Percentiles rank a stretch among this genome's conserved stretches.
phyloP scores from a whole-genome alignment of 2,329 filamentous ascomycete genomes.

The Monilinia vaccinii-corymbosi region DNA sequence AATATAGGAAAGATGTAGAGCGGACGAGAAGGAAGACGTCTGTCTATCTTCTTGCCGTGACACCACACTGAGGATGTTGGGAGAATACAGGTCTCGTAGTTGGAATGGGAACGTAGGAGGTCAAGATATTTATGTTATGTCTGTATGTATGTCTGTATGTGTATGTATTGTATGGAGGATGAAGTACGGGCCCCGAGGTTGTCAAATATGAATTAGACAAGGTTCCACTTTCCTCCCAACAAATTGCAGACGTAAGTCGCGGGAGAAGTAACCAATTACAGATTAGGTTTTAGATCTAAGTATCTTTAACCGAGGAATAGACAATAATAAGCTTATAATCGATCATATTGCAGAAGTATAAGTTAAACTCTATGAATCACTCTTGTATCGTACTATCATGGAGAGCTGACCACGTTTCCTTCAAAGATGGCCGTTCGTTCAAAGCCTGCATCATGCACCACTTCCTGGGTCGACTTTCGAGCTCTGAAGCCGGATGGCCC shows the following conservation, averaged over 20 bases:
- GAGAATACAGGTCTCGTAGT: background rate
- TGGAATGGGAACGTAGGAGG: background rate
- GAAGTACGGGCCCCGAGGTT: conserved; percentile 3
- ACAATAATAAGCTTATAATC: background rate
- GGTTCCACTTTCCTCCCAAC: conserved; percentile 7
- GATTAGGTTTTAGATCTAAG: background rate
- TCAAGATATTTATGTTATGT: conserved; percentile 10
- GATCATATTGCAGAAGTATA: too few relatives aligned
- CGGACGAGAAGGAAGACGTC: conserved; percentile 2
- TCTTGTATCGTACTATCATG: background rate
- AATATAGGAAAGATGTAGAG: background rate
- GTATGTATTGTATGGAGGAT: background rate
- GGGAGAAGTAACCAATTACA: background rate
- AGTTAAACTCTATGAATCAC: background rate
- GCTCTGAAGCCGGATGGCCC: conserved; percentile 17
- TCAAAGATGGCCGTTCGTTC: conserved; percentile 23
- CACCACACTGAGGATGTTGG: conserved; percentile 4
- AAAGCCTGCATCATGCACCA: conserved; percentile 25
- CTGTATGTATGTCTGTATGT: too few relatives aligned
- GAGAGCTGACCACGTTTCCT: conserved; percentile 12
- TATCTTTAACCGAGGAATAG: conserved; percentile 2
- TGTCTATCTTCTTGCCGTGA: background rate
- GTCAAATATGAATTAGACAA: background rate
- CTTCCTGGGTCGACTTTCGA: conserved; percentile 23
- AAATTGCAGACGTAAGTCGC: background rate